These are phyloP conservation scores for Phylloporus sp. DNA, from an alignment of 1,284 basidiomycete genomes.

Conservation along the genomic window DNA sequence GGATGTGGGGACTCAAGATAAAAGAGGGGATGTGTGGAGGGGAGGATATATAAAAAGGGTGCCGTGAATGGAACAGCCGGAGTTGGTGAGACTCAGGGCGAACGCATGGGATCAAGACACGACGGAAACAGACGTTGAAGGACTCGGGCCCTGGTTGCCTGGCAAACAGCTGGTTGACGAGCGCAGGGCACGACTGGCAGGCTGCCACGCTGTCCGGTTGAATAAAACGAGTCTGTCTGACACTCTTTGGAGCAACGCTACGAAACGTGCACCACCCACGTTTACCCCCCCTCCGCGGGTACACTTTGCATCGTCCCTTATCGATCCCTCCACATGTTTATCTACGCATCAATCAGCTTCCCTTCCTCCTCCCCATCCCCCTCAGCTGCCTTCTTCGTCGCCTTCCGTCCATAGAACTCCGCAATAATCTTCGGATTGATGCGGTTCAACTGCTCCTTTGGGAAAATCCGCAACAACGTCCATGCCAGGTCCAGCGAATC, in stretches of 20 bases:
- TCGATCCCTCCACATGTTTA: slow-evolving; percentile 25
- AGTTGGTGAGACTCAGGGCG: slow-evolving; percentile 34
- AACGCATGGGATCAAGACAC: slow-evolving; percentile 35
- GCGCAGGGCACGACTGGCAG: slow-evolving; percentile 33
- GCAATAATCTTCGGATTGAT: slow-evolving; percentile 91
- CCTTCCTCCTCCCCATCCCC: slow-evolving; percentile 50
- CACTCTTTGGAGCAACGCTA: no score
- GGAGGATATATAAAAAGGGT: slow-evolving; percentile 34
- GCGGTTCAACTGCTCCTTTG: slow-evolving; percentile 97
- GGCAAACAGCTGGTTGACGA: slow-evolving; percentile 33
- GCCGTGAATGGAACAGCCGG: slow-evolving; percentile 12
- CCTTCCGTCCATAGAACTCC: slow-evolving; percentile 85
- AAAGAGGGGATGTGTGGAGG: slow-evolving; percentile 12
- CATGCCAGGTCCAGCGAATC: slow-evolving; percentile 98
- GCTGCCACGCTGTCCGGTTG: slow-evolving; percentile 40
- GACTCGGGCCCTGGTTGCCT: slow-evolving; percentile 34
- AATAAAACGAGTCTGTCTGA: slow-evolving; percentile 28
- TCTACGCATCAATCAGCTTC: slow-evolving; percentile 63
- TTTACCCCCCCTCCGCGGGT: slow-evolving; percentile 22
- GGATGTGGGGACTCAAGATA: slow-evolving; percentile 19
- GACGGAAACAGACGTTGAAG: slow-evolving; percentile 31
- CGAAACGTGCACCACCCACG: slow-evolving; percentile 29
- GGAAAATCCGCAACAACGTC: slow-evolving; percentile 97
- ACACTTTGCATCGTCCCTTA: slow-evolving; percentile 11
- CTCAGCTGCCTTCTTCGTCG: slow-evolving; percentile 63